Base-by-base conservation (phyloP, 1,139 yeast species). In the Hyphopichia pseudoburtonii region DNA sequence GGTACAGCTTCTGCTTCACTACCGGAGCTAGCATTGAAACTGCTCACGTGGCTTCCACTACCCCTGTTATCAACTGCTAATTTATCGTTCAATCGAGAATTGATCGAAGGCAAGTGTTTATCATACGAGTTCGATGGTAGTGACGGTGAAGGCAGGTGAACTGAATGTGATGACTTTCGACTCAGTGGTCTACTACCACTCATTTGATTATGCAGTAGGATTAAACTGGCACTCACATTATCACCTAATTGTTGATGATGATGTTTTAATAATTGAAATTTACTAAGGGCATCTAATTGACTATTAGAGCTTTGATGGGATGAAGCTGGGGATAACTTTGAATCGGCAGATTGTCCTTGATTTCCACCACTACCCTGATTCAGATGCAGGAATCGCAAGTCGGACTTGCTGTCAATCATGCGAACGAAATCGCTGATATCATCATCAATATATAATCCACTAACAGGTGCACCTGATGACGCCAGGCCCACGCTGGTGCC, bases 341-440 rank as follows among this genome's bases (percentile, higher is more conserved):
- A 30, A 19, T 37, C 40, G 10, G 36, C 27, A 11, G 10, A 16
- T 15, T 16, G 15, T 3, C n/a, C 17, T 5, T n/a, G 3, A 6
- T 38, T 43, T 19, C 37, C 29, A 22, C 31, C 31, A 22, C 34
- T 32, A 16, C 17, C 43, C 16, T 37, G 19, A 28, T 25, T 24
- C 33, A 44, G 38, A 19, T 46, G 43, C 10, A 62, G 51, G 36
- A 70, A 58, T 32, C 78, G 55, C 21, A 79, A 57, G 43, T 77
- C 82, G 3, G 72, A 68, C 45, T 75, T 78, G 35, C 84, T 79
- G 47, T 92, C 97, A 34, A 90, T 77, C 78, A 88, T 71, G 45
- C 80, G 75, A 36, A 90, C 86, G 64, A 90, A 90, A 38, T 84
- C 88, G 39, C 85, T 78, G 19, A 89, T 70, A 48, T 86, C 96